Conservation (phyloP, 78 protist species). For the Dictyostelium firmibasis region DNA sequence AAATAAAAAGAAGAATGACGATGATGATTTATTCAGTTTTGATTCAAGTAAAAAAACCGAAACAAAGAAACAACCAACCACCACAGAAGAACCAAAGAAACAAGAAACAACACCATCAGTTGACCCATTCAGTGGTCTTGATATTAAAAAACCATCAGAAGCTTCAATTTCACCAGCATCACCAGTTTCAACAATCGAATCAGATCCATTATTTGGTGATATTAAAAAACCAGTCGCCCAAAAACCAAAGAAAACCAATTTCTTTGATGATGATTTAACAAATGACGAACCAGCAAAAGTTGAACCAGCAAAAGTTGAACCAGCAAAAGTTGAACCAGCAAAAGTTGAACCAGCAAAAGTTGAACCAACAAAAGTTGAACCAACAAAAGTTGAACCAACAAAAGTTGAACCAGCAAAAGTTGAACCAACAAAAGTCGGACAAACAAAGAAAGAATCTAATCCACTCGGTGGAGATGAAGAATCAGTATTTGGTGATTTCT, state of each 20-base stretch:
- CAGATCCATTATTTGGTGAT: slow-evolving; percentile 19
- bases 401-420: not conserved
- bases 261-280: slow-evolving; percentile 19
- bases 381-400: not conserved
- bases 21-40: slow-evolving; percentile 7
- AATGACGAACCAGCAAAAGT: not conserved
- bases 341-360: not conserved
- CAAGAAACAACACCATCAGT: not conserved
- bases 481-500: slow-evolving; percentile 22
- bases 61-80: not conserved
- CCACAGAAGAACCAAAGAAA: not conserved
- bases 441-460: not conserved
- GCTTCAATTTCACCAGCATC: not conserved
- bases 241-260: slow-evolving; percentile 32
- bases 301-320: not conserved
- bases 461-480: slow-evolving; percentile 38
- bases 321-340: not conserved
- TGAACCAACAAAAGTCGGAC: not conserved
- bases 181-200: not conserved
- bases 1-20: not conserved
- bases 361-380: not conserved
- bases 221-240: slow-evolving; percentile 6
- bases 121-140: not conserved
- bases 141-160: slow-evolving; percentile 14
- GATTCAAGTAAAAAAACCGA: not conserved